Conservation (phyloP, 2,329 filamentous ascomycete genomes). For the Gaeumannomyces tritici region DNA sequence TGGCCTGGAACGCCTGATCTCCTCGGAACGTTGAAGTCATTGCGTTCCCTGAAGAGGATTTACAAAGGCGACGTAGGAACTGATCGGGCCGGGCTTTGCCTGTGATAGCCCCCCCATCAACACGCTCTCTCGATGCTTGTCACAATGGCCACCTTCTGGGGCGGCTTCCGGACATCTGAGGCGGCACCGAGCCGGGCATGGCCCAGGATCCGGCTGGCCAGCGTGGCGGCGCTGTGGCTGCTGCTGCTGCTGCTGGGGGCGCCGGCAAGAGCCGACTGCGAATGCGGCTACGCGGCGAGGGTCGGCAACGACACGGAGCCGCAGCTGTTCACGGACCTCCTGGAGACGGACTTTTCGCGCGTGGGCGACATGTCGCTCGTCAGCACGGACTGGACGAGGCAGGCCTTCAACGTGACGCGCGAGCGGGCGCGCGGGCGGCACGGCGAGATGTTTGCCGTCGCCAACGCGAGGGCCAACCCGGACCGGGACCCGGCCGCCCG, state of each 20-base stretch:
- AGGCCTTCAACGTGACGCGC: constrained; percentile 57
- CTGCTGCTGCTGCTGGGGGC: constrained; percentile 9
- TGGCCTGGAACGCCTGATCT: neutral
- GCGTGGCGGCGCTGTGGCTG: constrained; percentile 9
- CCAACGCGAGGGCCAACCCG: constrained; percentile 41
- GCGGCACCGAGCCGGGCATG: neutral
- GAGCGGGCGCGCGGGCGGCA: constrained; percentile 49
- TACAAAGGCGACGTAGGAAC: neutral
- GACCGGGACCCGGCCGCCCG: constrained; percentile 30
- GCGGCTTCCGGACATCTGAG: too few species aligned
- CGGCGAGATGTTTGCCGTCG: constrained; percentile 51
- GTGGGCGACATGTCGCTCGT: constrained; percentile 34
- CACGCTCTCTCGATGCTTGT: neutral
- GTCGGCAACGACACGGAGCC: constrained; percentile 26
- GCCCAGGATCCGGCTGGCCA: neutral
- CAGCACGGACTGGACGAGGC: constrained; percentile 53
- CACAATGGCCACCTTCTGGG: neutral
- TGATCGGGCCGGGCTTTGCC: neutral
- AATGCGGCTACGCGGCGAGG: constrained; percentile 60
- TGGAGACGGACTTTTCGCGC: constrained; percentile 65
- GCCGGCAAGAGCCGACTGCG: constrained; percentile 40
- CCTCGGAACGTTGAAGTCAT: neutral
- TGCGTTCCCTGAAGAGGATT: neutral
- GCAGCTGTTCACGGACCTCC: constrained; percentile 55
- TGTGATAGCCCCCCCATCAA: neutral